Evolutionary conservation across 305 asterid species (phyloP).

Genomic region (Petunia hybrid): DNA sequence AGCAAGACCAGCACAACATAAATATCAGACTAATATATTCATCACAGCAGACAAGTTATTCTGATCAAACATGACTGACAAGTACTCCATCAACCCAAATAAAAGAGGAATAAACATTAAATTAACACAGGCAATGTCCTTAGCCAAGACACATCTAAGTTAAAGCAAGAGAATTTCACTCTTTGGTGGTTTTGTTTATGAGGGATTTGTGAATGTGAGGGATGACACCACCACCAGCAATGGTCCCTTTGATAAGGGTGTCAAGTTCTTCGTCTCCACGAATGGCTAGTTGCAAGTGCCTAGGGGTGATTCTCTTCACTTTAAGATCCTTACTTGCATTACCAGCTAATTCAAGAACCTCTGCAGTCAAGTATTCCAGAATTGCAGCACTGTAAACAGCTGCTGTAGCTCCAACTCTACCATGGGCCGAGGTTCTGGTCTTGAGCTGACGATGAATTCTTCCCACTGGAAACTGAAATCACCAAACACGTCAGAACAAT

Average conservation of each 20-base stretch:
- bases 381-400: constrained; percentile 61
- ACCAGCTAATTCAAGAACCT: constrained; percentile 64
- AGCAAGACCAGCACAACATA: constrained; percentile 1
- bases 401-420: constrained; percentile 61
- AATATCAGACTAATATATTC: constrained; percentile 22
- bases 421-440: constrained; percentile 53
- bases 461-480: constrained; percentile 54
- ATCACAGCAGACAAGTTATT: constrained; percentile 16
- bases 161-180: constrained; percentile 41
- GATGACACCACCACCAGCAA: constrained; percentile 62
- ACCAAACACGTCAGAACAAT: constrained; percentile 30
- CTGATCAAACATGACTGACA: constrained; percentile 12
- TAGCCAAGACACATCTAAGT: constrained; percentile 30
- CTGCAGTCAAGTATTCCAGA: constrained; percentile 59
- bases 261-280: constrained; percentile 63
- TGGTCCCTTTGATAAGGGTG: constrained; percentile 62
- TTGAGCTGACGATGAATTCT: constrained; percentile 63
- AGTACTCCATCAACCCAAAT: constrained; percentile 1
- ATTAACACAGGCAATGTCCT: constrained; percentile 12
- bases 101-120: constrained; percentile 8
- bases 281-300: constrained; percentile 64
- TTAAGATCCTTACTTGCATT: constrained; percentile 65
- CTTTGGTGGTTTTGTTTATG: constrained; percentile 56
- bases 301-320: constrained; percentile 63
- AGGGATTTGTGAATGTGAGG: constrained; percentile 60